Base-by-base conservation (phyloP, 2,329 filamentous ascomycete species). In the Penicillium rolfsii region DNA sequence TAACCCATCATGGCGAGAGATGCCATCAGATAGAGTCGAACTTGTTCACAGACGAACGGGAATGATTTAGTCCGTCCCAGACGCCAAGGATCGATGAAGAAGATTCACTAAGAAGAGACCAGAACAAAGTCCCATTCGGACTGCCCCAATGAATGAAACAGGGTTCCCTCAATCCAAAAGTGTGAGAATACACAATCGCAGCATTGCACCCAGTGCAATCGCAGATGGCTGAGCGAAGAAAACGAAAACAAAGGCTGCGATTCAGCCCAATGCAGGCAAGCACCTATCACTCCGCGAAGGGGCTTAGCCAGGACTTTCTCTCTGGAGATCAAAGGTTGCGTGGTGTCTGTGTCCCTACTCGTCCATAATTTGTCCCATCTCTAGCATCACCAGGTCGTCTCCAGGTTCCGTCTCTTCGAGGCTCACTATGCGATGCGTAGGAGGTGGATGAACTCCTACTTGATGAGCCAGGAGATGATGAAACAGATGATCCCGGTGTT, bases 361-460 rank as follows among this genome's bases (percentile, higher is more conserved):
- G 56, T 22, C 69, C 71, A 48, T 69, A 64, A 14, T 60, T 63
- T 7, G 64, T 60, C 5, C 60, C 64, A 33, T 64, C 63, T 12
- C 66, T 58, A 5, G 62, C 56, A 55, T 67, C 58, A 9, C 59
- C 65, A 35, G 62, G 56, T 14, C 50, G 61, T 36, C 49, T 66
- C 62, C 64, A 67, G 3, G 59, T 36, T 11, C 59, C 30, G 46
- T 48, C n/a, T 12, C 57, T 19, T 40, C 53, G 58, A 0, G 55
- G 45, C 30, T 67, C 65, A 28, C 63, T 59, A 28, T 63, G 65
- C 35, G 70, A 67, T 7, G 67, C 64, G 26, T 72, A 62, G 0
- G 70, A 72, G 4, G 65, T 70, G 1, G 72, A 73, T 0, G 70
- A 68, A 16, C 67, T 74, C 38, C 70, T 61, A 53, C 72, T 74